A percentile compares a stretch with the other conserved stretches of the same genome.
phyloP scores from a whole-genome alignment of 202 grass and related monocot species.

The Digitaria exilis region DNA sequence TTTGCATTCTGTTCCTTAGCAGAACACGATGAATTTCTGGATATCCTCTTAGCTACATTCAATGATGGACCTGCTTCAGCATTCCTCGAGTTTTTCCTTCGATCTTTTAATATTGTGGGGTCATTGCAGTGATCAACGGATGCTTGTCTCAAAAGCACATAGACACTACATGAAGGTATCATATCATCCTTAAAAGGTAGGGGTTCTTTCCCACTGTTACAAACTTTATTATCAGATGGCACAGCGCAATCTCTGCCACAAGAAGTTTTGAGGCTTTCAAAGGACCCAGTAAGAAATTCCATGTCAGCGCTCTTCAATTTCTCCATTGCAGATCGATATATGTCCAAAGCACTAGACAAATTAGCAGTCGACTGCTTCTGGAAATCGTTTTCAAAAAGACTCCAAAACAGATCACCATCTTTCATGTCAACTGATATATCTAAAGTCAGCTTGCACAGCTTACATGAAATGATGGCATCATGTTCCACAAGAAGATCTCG shows the following conservation, averaged over 20 bases:
- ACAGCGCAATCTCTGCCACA: slow-evolving; percentile 12
- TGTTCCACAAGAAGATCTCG: slow-evolving; percentile 55
- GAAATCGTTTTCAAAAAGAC: slow-evolving; percentile 54
- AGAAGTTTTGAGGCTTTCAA: slow-evolving; percentile 21
- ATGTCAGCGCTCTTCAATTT: slow-evolving; percentile 55
- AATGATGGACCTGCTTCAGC: slow-evolving; percentile 39
- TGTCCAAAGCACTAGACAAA: slow-evolving; percentile 58
- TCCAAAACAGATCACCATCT: slow-evolving; percentile 65
- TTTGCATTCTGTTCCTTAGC: slow-evolving; percentile 52
- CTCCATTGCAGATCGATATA: slow-evolving; percentile 61
- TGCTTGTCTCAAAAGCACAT: slow-evolving; percentile 48
- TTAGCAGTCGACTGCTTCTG: slow-evolving; percentile 43
- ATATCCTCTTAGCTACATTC: slow-evolving; percentile 52
- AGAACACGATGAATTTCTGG: slow-evolving; percentile 42
- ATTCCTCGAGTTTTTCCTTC: slow-evolving; percentile 8
- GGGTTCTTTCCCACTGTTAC: slow-evolving; percentile 14
- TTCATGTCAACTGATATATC: slow-evolving; percentile 68
- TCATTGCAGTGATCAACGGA: neutral
- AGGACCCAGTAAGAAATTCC: slow-evolving; percentile 29
- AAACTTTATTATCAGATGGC: slow-evolving; percentile 21
- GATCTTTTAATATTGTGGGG: slow-evolving; percentile 17
- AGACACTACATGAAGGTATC: slow-evolving; percentile 50
- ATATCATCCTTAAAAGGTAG: slow-evolving; percentile 23
- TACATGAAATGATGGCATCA: slow-evolving; percentile 58
- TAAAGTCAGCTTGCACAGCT: slow-evolving; percentile 54